Evolutionary conservation across 192 early-diverging fungal genomes (phyloP).

Genomic region (Linnemannia hyalina): DNA sequence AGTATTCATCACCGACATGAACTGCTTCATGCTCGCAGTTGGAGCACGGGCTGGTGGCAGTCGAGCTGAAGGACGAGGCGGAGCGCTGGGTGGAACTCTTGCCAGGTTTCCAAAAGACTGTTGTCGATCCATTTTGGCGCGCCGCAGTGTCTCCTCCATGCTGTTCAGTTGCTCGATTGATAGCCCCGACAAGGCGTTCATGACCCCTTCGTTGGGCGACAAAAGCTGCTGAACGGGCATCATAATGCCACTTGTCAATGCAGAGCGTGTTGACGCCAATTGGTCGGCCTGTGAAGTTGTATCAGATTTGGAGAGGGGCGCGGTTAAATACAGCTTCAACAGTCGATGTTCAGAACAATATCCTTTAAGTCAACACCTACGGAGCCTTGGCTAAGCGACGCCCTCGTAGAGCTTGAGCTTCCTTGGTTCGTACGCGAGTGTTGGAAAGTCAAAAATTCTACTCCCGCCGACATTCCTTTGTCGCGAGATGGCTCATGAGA

Average conservation of each 20-base stretch:
- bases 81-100: neutral
- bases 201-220: neutral
- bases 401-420: neutral
- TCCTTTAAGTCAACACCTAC: neutral
- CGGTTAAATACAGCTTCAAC: neutral
- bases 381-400: neutral
- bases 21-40: neutral
- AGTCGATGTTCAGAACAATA: neutral
- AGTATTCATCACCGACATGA: conserved; percentile 13
- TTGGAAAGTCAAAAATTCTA: neutral
- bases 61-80: neutral
- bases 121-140: conserved; percentile 1
- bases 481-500: neutral
- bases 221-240: conserved; percentile 13
- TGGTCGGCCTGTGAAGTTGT: neutral
- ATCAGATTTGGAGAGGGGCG: neutral
- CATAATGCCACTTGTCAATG: neutral
- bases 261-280: neutral
- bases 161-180: neutral
- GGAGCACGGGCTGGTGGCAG: neutral
- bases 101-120: neutral
- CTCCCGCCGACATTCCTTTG: neutral
- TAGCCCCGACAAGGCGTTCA: neutral
- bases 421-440: neutral
- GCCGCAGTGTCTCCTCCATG: conserved; percentile 6